Base-by-base conservation (phyloP, 331 rosid genomes). In the Rosa hybrid region DNA sequence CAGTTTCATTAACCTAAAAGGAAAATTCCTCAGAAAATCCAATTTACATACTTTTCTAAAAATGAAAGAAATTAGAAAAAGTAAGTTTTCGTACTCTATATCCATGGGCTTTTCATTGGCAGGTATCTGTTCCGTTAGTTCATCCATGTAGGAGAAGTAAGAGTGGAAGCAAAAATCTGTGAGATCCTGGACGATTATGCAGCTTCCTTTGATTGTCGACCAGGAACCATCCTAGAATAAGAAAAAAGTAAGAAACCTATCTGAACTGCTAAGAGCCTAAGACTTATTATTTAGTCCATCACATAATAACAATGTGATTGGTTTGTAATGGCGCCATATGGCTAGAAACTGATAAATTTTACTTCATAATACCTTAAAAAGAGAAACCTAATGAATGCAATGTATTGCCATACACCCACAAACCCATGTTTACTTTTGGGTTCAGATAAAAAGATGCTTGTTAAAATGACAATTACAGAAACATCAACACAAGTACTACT, bases 81-180 rank as follows among this genome's bases (percentile, higher is more conserved):
- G 25, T 57, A 70, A 73, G 45, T 48, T 16, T 68, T 49, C 80
- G 81, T 64, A 88, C 98, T 60, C 79, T 57, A 94, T 80, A 78
- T 94, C 94, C 67, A 86, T 16, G 7, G 90, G 92, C 82, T 85
- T 90, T 83, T 85, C 97, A 53, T 80, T 81, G 16, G 90, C 86
- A 45, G 86, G 83, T 75, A 90, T 77, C 49, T 84, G 78, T 81
- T 88, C 94, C 72, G 90, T 81, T 68, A 93, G 85, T 48, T 91
- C 97, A 86, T 93, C 97, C 94, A 90, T 90, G 82, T 84, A 93
- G 75, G 98, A 91, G 82, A 93, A 91, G 77, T 89, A 93, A 21
- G 98, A 93, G 83, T 91, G 92, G 73, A 91, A 93, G 81, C 94
- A 91, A 71, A 89, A 91, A 76, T 93, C 94, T 30, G 88, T 89